Evolutionary conservation across 306 rosid species (phyloP).

Genomic region (Geum urbanum): DNA sequence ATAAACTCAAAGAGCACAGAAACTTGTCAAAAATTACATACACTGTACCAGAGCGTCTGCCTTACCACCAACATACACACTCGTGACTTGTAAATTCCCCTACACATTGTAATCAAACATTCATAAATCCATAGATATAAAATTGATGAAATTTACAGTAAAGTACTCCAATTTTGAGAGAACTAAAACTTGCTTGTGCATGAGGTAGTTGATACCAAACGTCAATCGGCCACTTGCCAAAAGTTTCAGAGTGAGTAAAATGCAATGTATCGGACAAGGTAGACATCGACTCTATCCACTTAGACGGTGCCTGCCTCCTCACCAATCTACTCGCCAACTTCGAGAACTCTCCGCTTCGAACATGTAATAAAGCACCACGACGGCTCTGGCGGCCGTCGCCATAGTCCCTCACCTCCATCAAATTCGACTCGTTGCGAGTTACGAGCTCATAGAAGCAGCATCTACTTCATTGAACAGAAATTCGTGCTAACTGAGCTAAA

Average conservation of each 20-base stretch:
- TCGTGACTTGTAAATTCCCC: slow-evolving; percentile 85
- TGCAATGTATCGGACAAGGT: slow-evolving; percentile 82
- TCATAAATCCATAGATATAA: neutral
- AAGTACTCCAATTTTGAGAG: neutral
- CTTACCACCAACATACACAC: slow-evolving; percentile 81
- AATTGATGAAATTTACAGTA: neutral
- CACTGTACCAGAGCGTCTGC: too few species aligned
- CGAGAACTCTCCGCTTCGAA: slow-evolving; percentile 45
- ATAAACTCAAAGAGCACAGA: too few species aligned
- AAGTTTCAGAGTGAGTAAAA: slow-evolving; percentile 80
- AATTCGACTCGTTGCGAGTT: slow-evolving; percentile 18
- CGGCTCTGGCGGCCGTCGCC: slow-evolving; percentile 95
- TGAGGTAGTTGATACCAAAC: slow-evolving; percentile 85
- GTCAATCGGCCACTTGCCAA: slow-evolving; percentile 99
- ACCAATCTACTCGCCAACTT: slow-evolving; percentile 66
- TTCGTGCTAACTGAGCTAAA: neutral
- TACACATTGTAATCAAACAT: slow-evolving; percentile 24
- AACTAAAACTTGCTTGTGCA: slow-evolving; percentile 75
- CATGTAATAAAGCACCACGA: slow-evolving; percentile 59
- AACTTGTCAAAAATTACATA: too few species aligned
- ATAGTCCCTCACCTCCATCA: slow-evolving; percentile 89
- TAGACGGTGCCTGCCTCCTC: slow-evolving; percentile 83
- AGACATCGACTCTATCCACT: slow-evolving; percentile 66
- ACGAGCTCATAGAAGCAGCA: slow-evolving; percentile 13
- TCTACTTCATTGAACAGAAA: neutral